Evolutionary conservation across 371 early-diverging fungal genomes (phyloP).

Genomic region (Nematocida sp.): DNA sequence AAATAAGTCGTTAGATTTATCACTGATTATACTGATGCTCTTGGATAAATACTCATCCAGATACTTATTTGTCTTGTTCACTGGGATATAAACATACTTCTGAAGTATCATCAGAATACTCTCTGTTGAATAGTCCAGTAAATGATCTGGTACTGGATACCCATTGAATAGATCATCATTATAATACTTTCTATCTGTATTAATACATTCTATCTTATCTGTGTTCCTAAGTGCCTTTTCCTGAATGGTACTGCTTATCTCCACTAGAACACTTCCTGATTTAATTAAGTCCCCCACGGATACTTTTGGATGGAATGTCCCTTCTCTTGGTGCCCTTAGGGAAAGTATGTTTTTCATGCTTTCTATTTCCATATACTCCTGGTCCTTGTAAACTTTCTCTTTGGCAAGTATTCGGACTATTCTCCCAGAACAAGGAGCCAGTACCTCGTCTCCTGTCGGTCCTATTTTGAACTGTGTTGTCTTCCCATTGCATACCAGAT

Average conservation of each 20-base stretch:
- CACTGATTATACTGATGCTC: not conserved
- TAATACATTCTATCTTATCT: conserved; percentile 9
- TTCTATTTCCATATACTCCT: conserved; percentile 92
- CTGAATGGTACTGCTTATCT: not conserved
- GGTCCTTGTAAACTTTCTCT: conserved; percentile 75
- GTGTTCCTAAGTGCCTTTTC: not conserved
- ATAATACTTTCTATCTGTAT: conserved; percentile 6
- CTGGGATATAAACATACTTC: not conserved
- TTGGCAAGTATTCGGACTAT: conserved; percentile 80
- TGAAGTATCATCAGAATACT: not conserved
- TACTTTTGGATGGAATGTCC: not conserved
- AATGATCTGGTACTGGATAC: conserved; percentile 6
- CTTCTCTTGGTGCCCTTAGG: conserved; percentile 62
- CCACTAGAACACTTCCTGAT: conserved; percentile 17
- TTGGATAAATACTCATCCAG: not conserved
- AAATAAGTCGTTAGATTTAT: not conserved
- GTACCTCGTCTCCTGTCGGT: conserved; percentile 69
- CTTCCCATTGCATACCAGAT: not conserved
- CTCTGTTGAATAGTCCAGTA: not conserved
- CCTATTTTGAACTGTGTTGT: not conserved
- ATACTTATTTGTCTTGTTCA: not conserved
- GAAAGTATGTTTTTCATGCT: conserved; percentile 99
- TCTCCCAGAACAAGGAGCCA: conserved; percentile 88
- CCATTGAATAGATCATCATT: conserved; percentile 12
- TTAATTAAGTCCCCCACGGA: conserved; percentile 8